Evolutionary conservation across 345 rosid species (phyloP).

Genomic region (Brassica nigra): DNA sequence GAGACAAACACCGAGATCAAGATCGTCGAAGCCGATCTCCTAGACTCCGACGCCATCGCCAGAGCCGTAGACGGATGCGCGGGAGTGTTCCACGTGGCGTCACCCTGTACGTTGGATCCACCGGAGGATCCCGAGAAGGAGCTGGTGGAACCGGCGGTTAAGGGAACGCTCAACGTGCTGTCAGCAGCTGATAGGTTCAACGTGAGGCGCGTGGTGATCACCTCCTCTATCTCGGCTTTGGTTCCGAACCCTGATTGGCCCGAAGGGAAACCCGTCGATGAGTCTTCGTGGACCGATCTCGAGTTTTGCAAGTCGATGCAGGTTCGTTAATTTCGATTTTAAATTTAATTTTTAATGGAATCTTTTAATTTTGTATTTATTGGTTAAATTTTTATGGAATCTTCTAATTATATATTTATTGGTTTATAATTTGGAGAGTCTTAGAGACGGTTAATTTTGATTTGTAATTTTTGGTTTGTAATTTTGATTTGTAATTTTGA

Average conservation of each 20-base stretch:
- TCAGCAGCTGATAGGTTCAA: slow-evolving; percentile 56
- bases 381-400: background rate
- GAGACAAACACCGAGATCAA: slow-evolving; percentile 31
- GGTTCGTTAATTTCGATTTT: slow-evolving; percentile 34
- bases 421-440: too few species aligned
- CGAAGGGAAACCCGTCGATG: slow-evolving; percentile 49
- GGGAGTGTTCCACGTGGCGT: slow-evolving; percentile 88
- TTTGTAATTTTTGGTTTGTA: too few species aligned
- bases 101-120: slow-evolving; percentile 76
- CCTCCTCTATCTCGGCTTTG: slow-evolving; percentile 77
- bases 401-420: background rate
- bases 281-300: slow-evolving; percentile 82
- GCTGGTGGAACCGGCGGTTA: slow-evolving; percentile 71
- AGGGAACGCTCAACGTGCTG: slow-evolving; percentile 73
- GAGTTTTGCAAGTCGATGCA: slow-evolving; percentile 64
- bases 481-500: too few species aligned
- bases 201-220: slow-evolving; percentile 75
- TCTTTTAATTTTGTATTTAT: background rate
- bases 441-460: too few species aligned
- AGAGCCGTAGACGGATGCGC: slow-evolving; percentile 67
- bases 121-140: slow-evolving; percentile 65
- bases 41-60: slow-evolving; percentile 56
- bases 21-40: slow-evolving; percentile 61
- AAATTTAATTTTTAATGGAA: background rate
- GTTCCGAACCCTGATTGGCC: slow-evolving; percentile 81